A percentile compares a stretch with the other conserved stretches of the same genome.
These are phyloP conservation scores for Physcomitrellopsis africana DNA, from an alignment of 225 moss, liverwort and hornwort species.

Conservation along the genomic window DNA sequence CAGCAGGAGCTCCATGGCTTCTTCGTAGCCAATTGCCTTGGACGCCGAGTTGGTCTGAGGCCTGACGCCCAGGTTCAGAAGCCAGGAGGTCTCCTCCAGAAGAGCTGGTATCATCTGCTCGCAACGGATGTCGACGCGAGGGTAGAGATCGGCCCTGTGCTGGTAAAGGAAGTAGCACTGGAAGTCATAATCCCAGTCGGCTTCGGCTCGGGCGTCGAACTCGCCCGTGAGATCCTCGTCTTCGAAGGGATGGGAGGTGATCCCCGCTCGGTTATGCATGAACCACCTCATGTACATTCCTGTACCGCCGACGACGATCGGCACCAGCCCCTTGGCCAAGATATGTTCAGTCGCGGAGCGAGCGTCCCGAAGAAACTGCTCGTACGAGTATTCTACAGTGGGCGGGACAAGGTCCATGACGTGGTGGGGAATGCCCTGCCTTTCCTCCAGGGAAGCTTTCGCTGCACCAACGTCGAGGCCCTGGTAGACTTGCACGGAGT, in stretches of 20 bases:
- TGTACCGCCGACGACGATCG: conserved; percentile 43
- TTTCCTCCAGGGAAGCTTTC: conserved; percentile 37
- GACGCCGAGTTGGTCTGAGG: conserved; percentile 34
- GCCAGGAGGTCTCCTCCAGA: conserved; percentile 34
- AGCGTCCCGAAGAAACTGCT: conserved; percentile 31
- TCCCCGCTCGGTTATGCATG: conserved; percentile 28
- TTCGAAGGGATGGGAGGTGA: conserved; percentile 35
- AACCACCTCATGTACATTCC: conserved; percentile 42
- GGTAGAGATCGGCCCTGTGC: conserved; percentile 28
- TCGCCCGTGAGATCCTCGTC: conserved; percentile 27
- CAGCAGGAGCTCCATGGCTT: conserved; percentile 40
- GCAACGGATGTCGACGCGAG: conserved; percentile 29
- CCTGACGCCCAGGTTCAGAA: conserved; percentile 26
- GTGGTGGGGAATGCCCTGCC: conserved; percentile 49
- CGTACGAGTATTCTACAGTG: conserved; percentile 35
- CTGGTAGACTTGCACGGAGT: conserved; percentile 44
- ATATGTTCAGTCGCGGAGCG: conserved; percentile 27
- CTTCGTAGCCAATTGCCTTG: conserved; percentile 51
- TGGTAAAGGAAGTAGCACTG: conserved; percentile 36
- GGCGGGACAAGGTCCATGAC: conserved; percentile 50
- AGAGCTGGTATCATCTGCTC: conserved; percentile 34
- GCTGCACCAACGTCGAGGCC: conserved; percentile 47
- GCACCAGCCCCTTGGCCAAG: conserved; percentile 20
- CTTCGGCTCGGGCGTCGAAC: not conserved
- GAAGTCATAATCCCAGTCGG: conserved; percentile 33